These are phyloP conservation scores for Umbelopsis sp. DNA, from an alignment of 371 early-diverging fungal genomes.

Conservation along the genomic window DNA sequence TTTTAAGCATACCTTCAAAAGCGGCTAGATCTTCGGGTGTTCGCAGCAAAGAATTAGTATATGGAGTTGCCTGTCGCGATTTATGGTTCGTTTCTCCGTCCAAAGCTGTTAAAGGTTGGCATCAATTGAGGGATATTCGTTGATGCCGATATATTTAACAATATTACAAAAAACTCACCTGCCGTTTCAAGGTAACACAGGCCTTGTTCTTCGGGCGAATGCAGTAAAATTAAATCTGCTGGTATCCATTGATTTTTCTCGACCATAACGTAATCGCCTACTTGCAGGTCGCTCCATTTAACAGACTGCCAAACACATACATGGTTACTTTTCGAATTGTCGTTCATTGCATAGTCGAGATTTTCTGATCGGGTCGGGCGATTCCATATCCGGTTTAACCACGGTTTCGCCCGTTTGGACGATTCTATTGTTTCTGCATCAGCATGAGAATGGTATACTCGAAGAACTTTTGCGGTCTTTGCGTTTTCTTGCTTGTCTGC, in stretches of 20 bases:
- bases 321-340: constrained; percentile 21
- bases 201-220: constrained; percentile 65
- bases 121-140: background rate
- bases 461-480: constrained; percentile 48
- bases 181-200: constrained; percentile 83
- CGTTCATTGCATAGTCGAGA: constrained; percentile 23
- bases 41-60: background rate
- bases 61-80: constrained; percentile 45
- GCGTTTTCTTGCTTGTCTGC: constrained; percentile 73
- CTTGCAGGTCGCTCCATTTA: constrained; percentile 84
- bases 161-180: constrained; percentile 33
- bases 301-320: constrained; percentile 43
- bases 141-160: background rate
- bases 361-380: constrained; percentile 20
- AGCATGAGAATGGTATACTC: constrained; percentile 34
- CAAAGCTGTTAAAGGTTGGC: constrained; percentile 30
- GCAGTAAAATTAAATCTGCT: constrained; percentile 76
- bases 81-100: constrained; percentile 91
- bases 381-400: constrained; percentile 19
- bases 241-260: constrained; percentile 93
- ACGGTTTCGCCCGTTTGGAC: background rate
- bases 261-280: constrained; percentile 91
- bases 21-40: constrained; percentile 2
- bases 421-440: constrained; percentile 35
- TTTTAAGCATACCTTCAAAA: background rate